Evolutionary conservation across 2,329 filamentous ascomycete genomes (phyloP).

Genomic region (Claviceps sp.): DNA sequence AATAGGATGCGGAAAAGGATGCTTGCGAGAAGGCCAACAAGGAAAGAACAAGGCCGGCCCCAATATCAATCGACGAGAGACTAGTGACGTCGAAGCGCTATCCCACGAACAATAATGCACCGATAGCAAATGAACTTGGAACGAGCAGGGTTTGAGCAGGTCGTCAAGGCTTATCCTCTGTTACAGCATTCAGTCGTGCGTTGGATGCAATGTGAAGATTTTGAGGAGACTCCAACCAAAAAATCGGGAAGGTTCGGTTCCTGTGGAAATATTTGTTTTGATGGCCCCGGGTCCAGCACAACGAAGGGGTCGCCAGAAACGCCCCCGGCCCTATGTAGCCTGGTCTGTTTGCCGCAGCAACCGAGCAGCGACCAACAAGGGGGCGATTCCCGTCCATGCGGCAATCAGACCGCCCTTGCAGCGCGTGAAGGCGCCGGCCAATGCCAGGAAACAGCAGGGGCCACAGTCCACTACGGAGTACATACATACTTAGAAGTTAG

Average conservation of each 20-base stretch:
- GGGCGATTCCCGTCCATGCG: too few species aligned
- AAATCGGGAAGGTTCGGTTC: not conserved
- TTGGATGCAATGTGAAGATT: not conserved
- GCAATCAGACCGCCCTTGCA: too few species aligned
- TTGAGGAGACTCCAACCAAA: not conserved
- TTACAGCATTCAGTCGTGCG: not conserved
- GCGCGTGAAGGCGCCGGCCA: too few species aligned
- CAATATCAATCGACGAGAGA: not conserved
- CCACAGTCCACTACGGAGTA: too few species aligned
- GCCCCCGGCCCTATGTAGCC: too few species aligned
- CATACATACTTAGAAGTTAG: too few species aligned
- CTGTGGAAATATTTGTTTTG: slow-evolving; percentile 2
- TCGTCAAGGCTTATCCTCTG: not conserved
- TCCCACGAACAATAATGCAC: not conserved
- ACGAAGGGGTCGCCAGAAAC: not conserved
- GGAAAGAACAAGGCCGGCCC: not conserved
- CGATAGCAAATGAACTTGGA: not conserved
- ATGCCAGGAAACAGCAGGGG: not conserved
- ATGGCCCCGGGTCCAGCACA: not conserved
- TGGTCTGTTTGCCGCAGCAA: slow-evolving; percentile 13
- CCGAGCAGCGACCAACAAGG: slow-evolving; percentile 5
- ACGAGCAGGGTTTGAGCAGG: too few species aligned
- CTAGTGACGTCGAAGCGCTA: not conserved
- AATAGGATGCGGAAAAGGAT: not conserved
- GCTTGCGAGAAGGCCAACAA: not conserved